Evolutionary conservation across 192 early-diverging fungal genomes (phyloP).

Genomic region (Gonapodya sp.): DNA sequence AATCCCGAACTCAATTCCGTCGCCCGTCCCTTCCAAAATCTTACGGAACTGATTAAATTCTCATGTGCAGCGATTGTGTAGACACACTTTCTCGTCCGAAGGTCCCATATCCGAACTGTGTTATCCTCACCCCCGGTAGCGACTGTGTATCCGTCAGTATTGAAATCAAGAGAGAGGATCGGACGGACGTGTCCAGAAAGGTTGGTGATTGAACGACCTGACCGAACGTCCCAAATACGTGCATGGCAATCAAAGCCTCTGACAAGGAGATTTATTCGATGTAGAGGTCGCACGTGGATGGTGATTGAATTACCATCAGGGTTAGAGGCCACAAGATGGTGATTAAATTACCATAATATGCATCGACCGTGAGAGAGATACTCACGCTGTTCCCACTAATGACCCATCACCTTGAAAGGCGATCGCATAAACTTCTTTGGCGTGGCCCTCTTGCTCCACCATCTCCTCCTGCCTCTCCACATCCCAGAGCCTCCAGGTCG

Average conservation of each 20-base stretch:
- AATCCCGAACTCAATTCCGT: conserved; percentile 16
- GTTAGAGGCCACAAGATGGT: background rate
- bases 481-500: conserved; percentile 97
- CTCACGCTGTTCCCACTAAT: conserved; percentile 73
- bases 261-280: background rate
- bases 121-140: conserved; percentile 90
- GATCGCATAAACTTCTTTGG: conserved; percentile 84
- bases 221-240: conserved; percentile 90
- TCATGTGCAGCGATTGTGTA: conserved; percentile 88
- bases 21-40: conserved; percentile 37
- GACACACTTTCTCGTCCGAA: conserved; percentile 62
- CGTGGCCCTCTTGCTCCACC: conserved; percentile 88
- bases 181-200: conserved; percentile 87
- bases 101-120: conserved; percentile 83
- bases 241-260: conserved; percentile 89
- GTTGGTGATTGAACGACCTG: conserved; percentile 77
- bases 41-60: conserved; percentile 76
- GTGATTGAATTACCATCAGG: background rate
- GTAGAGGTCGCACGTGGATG: too few species aligned
- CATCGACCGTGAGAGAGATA: conserved; percentile 10
- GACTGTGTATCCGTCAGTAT: conserved; percentile 85
- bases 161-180: conserved; percentile 80
- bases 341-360: conserved; percentile 14
- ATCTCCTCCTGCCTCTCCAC: conserved; percentile 63
- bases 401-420: conserved; percentile 88